Evolutionary conservation across 345 rosid genomes (phyloP).

Genomic region (Ricinus communis): DNA sequence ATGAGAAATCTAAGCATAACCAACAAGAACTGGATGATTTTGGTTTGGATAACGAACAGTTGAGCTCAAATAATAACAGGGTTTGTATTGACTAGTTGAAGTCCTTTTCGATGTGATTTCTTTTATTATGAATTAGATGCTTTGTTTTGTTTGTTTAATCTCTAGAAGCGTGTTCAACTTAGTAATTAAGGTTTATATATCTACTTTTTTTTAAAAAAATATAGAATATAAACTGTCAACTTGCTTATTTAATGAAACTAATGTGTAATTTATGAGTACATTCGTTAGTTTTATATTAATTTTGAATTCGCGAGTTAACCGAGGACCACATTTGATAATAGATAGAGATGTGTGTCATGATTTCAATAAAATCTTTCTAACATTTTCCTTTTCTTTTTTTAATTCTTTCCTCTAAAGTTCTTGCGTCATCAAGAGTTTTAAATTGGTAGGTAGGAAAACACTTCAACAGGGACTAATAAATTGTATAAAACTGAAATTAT

Average conservation of each 20-base stretch:
- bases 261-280: background rate
- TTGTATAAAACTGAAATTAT: background rate
- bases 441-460: background rate
- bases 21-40: conserved; percentile 16
- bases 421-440: background rate
- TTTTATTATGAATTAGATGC: background rate
- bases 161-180: background rate
- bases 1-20: conserved; percentile 9
- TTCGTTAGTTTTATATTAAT: background rate
- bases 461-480: background rate
- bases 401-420: no score
- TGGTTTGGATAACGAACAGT: conserved; percentile 29
- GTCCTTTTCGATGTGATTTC: conserved; percentile 20
- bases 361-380: background rate
- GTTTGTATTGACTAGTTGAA: conserved; percentile 14
- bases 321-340: background rate
- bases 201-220: no score
- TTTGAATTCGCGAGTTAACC: background rate
- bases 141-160: background rate
- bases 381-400: background rate
- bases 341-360: background rate
- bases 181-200: no score
- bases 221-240: conserved; percentile 6
- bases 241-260: conserved; percentile 6
- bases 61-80: background rate